These are phyloP conservation scores for Aspergillus pseudonomiae DNA, from an alignment of 2,329 filamentous ascomycete genomes.

Conservation along the genomic window DNA sequence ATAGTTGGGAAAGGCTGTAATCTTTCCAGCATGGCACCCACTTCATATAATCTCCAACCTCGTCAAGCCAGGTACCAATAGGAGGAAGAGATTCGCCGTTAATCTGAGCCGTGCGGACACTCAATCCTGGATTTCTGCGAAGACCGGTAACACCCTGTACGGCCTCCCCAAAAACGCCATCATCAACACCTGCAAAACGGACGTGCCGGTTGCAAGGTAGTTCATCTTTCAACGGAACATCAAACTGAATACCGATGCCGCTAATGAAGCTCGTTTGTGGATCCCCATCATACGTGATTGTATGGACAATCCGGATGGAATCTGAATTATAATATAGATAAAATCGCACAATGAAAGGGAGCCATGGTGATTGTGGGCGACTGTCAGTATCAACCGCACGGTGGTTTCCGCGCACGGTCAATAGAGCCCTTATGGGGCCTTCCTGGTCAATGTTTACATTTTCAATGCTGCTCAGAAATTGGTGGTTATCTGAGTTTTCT, in stretches of 20 bases:
- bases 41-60: conserved; percentile 50
- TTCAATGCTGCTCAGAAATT: background rate
- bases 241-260: conserved; percentile 41
- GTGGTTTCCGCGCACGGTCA: conserved; percentile 50
- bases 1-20: conserved; percentile 60
- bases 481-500: background rate
- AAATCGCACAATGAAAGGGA: conserved; percentile 60
- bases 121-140: conserved; percentile 55
- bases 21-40: conserved; percentile 64
- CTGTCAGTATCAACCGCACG: conserved; percentile 29
- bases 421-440: conserved; percentile 49
- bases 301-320: conserved; percentile 59
- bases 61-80: conserved; percentile 43
- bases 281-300: conserved; percentile 57
- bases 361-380: conserved; percentile 49
- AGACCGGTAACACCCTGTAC: conserved; percentile 64
- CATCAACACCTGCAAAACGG: conserved; percentile 58
- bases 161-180: conserved; percentile 60
- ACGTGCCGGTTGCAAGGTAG: conserved; percentile 63
- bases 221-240: conserved; percentile 55
- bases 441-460: conserved; percentile 31
- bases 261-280: conserved; percentile 55
- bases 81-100: conserved; percentile 31
- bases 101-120: conserved; percentile 44
- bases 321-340: conserved; percentile 63